Base-by-base conservation (phyloP, 2,329 filamentous ascomycete species). In the Fonsecaea pedrosoi region DNA sequence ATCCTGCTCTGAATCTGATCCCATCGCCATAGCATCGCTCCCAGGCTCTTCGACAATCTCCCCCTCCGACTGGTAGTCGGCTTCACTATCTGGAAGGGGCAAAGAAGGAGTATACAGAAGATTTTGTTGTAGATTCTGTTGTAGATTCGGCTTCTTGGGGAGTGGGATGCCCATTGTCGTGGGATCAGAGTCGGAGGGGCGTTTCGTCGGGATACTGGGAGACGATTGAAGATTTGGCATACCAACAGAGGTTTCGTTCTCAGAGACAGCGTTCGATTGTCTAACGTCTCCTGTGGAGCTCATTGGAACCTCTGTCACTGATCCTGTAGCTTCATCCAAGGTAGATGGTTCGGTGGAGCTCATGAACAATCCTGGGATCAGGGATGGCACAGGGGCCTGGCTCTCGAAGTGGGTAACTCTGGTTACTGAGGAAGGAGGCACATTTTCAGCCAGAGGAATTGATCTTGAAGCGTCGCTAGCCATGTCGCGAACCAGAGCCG, bases 331-430 rank as follows among this genome's bases (percentile, higher is more conserved):
- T 38, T 67, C 61, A 12, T 67, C 65, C 10, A 65, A 53, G 25
- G 21, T 40, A 61, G 60, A 40, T 12, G 35, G 15, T 59, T 68
- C 71, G 7, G 74, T 70, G 18, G 75, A 58, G 13, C 76, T 80
- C 82, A 86, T 84, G 66, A 82, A 83, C n/a, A 86, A 75, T 2
- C 84, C 85, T 10, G 85, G 84, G 60, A 86, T 84, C 5, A 79
- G 76, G 37, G 80, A 75, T 60, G 78, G 73, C 7, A 75, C 68
- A 10, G 78, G 34, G 77, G 77, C 62, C 76, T 75, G 54, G 76
- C 34, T 57, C 30, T 18, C 18, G 8, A 32, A 32, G 13, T 37
- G 30, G 2, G 34, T n/a, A 21, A 50, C 42, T 21, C 30, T 38
- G 40, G 12, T 48, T 21, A 38, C 48, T 77, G 42, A 42, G 6